Base-by-base conservation (phyloP, 371 early-diverging fungal genomes). In the Umbelopsis sp. region DNA sequence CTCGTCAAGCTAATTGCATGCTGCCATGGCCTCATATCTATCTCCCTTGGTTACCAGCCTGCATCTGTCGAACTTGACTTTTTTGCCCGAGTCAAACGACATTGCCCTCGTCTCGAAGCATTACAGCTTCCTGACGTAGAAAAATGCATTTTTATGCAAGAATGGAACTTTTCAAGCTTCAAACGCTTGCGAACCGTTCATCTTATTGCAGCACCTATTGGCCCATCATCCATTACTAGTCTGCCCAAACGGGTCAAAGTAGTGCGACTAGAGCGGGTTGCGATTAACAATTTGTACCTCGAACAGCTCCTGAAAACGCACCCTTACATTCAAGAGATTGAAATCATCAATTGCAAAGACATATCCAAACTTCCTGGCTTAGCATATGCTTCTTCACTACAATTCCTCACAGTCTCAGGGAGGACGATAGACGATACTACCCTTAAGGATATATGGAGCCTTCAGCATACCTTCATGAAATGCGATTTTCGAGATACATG, bases 101-200 rank as follows among this genome's bases (percentile, higher is more conserved):
- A 67, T 38, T 73, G 73, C 18, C 45, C 65, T 4, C 50, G 64
- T 16, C 45, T 73, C 35, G 57, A 70, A 16, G 63, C 66, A 2
- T 24, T 73, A 4, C 67, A 69, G 12, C 35, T 73, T 18, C 70
- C 70, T 18, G 73, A 67, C 10, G 25, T 73, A 8, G 73, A 70
- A 65, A 67, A 65, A 52, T 66, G 44, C 32, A 67, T 70, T 6
- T 73, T 73, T n/a, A 69, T 73, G 69, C 65, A 70, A n/a, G 73
- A 73, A 32, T 70, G 70, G 50, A 66, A 73, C 38, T 73, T 73
- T 41, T 52, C 65, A n/a, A 22, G 50, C 20, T 44, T 73, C n/a
- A 24, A 57, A 12, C 18, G 52, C n/a, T 35, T 73, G 18, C 32
- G 44, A 9, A 37, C 44, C 14, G 50, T 73, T 11, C 65, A 67